These are phyloP conservation scores for Aspergillus sp. DNA, from an alignment of 2,329 filamentous ascomycete species.

Conservation along the genomic window DNA sequence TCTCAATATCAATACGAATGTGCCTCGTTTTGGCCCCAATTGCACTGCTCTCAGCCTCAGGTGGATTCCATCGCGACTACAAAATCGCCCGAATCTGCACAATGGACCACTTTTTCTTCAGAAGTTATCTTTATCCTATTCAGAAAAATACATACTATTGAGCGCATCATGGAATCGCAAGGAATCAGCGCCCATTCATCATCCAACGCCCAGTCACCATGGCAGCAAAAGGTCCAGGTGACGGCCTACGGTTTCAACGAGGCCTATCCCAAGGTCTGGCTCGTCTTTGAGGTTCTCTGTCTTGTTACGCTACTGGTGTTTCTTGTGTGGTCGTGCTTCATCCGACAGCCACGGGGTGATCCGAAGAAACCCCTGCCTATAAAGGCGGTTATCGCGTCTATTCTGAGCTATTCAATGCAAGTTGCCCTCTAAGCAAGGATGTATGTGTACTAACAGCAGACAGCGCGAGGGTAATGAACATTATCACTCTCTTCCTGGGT, in stretches of 20 bases:
- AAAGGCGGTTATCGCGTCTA: conserved; percentile 7
- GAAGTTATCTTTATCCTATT: no score
- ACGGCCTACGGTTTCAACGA: neutral
- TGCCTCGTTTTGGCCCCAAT: neutral
- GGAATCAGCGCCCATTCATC: neutral
- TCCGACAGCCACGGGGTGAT: conserved; percentile 7
- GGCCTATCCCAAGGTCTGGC: conserved; percentile 1
- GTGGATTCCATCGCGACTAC: neutral
- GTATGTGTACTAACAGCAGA: conserved; percentile 1
- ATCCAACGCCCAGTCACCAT: neutral
- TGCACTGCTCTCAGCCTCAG: neutral
- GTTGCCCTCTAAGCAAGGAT: neutral
- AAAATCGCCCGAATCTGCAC: neutral
- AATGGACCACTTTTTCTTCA: neutral
- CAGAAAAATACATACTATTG: no score
- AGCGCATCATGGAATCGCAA: neutral
- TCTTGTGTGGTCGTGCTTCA: conserved; percentile 12
- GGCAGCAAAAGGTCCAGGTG: neutral
- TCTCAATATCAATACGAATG: neutral
- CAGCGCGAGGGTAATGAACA: conserved; percentile 6
- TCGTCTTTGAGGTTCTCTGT: conserved; percentile 13
- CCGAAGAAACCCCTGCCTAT: conserved; percentile 5
- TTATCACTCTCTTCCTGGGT: conserved; percentile 10
- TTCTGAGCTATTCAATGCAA: conserved; percentile 11
- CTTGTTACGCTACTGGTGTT: conserved; percentile 13